Percentiles rank a stretch among this genome's conserved stretches.
Conservation (phyloP, 352 stramenopile species). For the Thraustochytrium sp. region DNA sequence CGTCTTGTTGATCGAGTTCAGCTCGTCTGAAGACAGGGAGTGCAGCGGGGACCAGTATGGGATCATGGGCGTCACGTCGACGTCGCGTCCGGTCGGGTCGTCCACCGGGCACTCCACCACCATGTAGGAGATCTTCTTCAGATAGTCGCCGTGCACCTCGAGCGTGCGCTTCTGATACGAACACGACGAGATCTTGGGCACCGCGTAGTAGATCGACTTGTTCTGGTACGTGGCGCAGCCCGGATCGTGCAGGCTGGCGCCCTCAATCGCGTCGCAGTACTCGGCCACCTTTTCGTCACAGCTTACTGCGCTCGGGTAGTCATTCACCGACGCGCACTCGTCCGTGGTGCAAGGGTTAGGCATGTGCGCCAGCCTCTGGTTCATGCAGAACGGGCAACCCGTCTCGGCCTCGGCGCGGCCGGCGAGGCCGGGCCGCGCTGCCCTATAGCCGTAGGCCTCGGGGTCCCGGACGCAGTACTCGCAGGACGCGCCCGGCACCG, state of each 20-base stretch:
- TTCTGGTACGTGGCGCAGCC: not conserved
- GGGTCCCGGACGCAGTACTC: not conserved
- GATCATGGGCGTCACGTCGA: not conserved
- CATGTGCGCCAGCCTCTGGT: not conserved
- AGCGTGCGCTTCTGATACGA: not conserved
- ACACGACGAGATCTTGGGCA: not conserved
- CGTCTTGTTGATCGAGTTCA: not conserved
- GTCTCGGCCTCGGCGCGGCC: not conserved
- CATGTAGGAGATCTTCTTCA: not conserved
- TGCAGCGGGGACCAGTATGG: not conserved
- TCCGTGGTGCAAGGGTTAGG: not conserved
- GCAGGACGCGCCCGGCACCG: not conserved
- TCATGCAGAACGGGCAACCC: conserved; percentile 9
- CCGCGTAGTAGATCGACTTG: not conserved
- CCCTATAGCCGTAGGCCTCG: not conserved
- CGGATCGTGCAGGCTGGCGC: not conserved
- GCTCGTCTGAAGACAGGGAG: not conserved
- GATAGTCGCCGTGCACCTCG: not conserved
- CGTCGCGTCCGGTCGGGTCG: not conserved
- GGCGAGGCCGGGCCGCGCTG: not conserved
- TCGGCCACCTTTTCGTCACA: not conserved
- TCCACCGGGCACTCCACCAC: not conserved
- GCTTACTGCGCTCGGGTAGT: not conserved
- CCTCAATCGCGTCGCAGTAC: not conserved
- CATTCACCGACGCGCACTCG: not conserved